A percentile compares a stretch with the other conserved stretches of the same genome.
Evolutionary conservation across 73 alveolate species (phyloP).

Genomic region (Symbiodinium natans): DNA sequence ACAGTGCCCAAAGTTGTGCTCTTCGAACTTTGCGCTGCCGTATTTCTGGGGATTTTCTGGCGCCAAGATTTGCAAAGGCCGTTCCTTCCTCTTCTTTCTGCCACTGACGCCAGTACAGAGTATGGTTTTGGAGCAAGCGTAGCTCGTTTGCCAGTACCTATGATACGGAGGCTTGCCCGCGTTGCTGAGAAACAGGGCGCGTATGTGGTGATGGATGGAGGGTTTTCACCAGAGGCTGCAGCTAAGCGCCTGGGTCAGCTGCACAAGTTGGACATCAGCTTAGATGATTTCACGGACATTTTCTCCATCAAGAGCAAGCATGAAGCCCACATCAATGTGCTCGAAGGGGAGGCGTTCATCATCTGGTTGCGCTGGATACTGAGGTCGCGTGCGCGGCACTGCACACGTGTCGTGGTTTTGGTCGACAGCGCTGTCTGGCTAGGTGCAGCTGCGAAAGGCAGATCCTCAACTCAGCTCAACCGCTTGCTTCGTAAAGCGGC

Average conservation of each 20-base stretch:
- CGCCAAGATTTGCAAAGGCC: not conserved
- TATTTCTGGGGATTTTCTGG: not conserved
- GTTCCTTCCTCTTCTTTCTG: not conserved
- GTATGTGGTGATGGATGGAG: conserved; percentile 24
- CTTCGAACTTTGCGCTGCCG: not conserved
- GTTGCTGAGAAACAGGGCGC: conserved; percentile 35
- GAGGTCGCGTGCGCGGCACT: not conserved
- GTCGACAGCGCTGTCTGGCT: conserved; percentile 25
- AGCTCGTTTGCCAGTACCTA: not conserved
- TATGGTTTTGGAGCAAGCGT: conserved; percentile 6
- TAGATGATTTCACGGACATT: not conserved
- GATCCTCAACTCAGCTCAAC: conserved; percentile 8
- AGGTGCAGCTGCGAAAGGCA: conserved; percentile 15
- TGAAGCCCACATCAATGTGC: conserved; percentile 5
- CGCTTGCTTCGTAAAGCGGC: not conserved
- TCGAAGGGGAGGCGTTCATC: conserved; percentile 9
- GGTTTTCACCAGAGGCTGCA: not conserved
- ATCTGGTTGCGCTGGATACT: not conserved
- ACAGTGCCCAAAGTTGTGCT: not conserved
- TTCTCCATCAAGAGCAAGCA: not conserved
- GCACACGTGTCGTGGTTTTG: not conserved
- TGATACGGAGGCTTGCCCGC: not conserved
- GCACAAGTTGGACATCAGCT: not conserved
- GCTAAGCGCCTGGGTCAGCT: not conserved
- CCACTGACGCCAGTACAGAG: not conserved